A percentile compares a stretch with the other conserved stretches of the same genome.
Evolutionary conservation across 352 stramenopile species (phyloP).

Genomic region (Peronospora farinosa): DNA sequence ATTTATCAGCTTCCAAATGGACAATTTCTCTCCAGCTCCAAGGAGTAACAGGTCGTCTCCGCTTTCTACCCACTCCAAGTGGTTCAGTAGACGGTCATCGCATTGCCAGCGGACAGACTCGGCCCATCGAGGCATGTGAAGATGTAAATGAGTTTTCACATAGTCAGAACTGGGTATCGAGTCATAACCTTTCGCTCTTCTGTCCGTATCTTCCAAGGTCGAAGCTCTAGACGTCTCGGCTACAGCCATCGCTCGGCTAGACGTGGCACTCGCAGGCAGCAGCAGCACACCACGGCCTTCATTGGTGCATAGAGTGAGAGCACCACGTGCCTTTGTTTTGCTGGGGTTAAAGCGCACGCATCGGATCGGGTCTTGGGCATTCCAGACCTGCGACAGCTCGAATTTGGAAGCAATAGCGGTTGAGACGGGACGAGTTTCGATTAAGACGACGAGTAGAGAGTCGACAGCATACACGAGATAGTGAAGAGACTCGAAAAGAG

Average conservation of each 20-base stretch:
- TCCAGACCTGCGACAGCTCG: slow-evolving; percentile 67
- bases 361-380: slow-evolving; percentile 34
- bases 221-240: slow-evolving; percentile 11
- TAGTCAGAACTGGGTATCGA: slow-evolving; percentile 32
- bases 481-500: slow-evolving; percentile 44
- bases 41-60: slow-evolving; percentile 67
- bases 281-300: slow-evolving; percentile 61
- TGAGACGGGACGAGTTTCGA: slow-evolving; percentile 25
- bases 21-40: slow-evolving; percentile 61
- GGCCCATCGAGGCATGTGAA: slow-evolving; percentile 58
- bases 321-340: slow-evolving; percentile 44
- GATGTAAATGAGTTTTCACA: slow-evolving; percentile 59
- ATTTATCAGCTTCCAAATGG: slow-evolving; percentile 78
- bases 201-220: slow-evolving; percentile 1
- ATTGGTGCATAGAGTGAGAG: slow-evolving; percentile 54
- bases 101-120: slow-evolving; percentile 68
- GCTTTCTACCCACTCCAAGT: slow-evolving; percentile 69
- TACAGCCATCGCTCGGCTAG: slow-evolving; percentile 15
- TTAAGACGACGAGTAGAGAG: slow-evolving; percentile 55
- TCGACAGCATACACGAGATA: slow-evolving; percentile 56
- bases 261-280: slow-evolving; percentile 39
- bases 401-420: slow-evolving; percentile 28
- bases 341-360: slow-evolving; percentile 56
- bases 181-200: slow-evolving; percentile 1
- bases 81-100: slow-evolving; percentile 53